Evolutionary conservation across 495 filamentous ascomycete genomes (phyloP).

Genomic region (Hypoxylon subgilvum): DNA sequence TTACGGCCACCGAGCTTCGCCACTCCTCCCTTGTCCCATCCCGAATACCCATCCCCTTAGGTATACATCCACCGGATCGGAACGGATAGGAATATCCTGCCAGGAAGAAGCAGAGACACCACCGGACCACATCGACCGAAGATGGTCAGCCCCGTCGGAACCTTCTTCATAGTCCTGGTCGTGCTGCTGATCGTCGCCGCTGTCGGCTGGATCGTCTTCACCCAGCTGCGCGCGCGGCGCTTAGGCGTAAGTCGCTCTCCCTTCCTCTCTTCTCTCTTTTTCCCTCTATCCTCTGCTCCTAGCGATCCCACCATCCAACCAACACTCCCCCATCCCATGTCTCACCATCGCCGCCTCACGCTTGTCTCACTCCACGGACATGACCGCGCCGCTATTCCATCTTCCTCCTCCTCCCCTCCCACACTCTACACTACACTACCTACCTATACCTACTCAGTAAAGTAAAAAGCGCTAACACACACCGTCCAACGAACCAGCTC

Average conservation of each 20-base stretch:
- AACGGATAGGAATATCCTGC: neutral
- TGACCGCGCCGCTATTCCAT: conserved; percentile 15
- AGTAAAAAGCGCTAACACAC: neutral
- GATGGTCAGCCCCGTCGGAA: conserved; percentile 53
- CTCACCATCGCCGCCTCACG: conserved; percentile 28
- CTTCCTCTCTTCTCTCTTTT: neutral
- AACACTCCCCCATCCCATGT: conserved; percentile 34
- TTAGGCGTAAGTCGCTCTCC: conserved; percentile 58
- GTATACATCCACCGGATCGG: neutral
- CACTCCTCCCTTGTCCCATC: neutral
- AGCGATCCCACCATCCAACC: conserved; percentile 29
- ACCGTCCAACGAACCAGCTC: conserved; percentile 47
- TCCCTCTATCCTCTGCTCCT: conserved; percentile 37
- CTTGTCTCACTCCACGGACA: conserved; percentile 25
- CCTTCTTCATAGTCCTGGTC: conserved; percentile 58
- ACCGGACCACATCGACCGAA: conserved; percentile 21
- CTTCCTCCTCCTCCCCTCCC: conserved; percentile 1
- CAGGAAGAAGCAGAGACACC: neutral
- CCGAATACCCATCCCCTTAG: neutral
- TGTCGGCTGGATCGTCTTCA: conserved; percentile 60
- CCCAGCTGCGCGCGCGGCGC: conserved; percentile 64
- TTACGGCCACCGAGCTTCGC: conserved; percentile 5
- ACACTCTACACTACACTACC: neutral
- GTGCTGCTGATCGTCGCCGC: conserved; percentile 53
- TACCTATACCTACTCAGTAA: neutral